Evolutionary conservation across 139 green algal species (phyloP), one percentile per base, ranked within the genome.

Genomic region (Micromonas commoda): DNA sequence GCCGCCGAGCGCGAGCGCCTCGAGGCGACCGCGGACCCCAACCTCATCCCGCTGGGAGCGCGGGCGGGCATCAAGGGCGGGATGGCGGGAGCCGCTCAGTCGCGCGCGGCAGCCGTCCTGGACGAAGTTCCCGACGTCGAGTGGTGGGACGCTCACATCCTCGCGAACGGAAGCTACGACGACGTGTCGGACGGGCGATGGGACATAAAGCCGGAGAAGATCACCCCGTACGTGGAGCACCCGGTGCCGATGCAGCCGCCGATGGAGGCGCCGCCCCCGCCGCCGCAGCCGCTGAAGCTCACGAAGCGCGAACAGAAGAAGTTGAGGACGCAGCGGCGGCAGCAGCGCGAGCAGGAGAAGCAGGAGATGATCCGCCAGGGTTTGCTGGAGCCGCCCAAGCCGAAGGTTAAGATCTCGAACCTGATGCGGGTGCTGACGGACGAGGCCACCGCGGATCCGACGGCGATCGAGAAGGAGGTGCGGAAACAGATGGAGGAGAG

Each of bases 321-420:
- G 90, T 81, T 99, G 86, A 84, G 96, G 28, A 97, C 90, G 23
- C 95, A 98, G 86, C 79, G 90, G 66, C 86, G 95, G 9, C 65
- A 90, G 67, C 92, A 93, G 45, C 76, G 92, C 0, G 95, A 99
- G 81, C 93, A 95, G 87, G 95, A 99, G 85, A 94, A 95, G 87
- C 94, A 98, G 88, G 93, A 97, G 82, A 87, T 98, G 60, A 92
- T 98, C n/a, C 79, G 82, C 33, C 86, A 96, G 82, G 95, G 95
- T 1, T 83, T 99, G 81, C 83, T 99, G 71, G 94, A 98, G 85
- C 87, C 95, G 4, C 91, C 95, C 23, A 92, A 93, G 82, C 89
- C 94, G 81, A 98, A 98, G 85, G 75, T 98, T 33, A 96, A 96
- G 85, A 91, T 99, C 51, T 90, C 87, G 82, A 99, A 98, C 87